Evolutionary conservation across 177 flowering plant species (phyloP), one percentile per base, ranked within the genome.

Genomic region (Tripterygium wilfordii): DNA sequence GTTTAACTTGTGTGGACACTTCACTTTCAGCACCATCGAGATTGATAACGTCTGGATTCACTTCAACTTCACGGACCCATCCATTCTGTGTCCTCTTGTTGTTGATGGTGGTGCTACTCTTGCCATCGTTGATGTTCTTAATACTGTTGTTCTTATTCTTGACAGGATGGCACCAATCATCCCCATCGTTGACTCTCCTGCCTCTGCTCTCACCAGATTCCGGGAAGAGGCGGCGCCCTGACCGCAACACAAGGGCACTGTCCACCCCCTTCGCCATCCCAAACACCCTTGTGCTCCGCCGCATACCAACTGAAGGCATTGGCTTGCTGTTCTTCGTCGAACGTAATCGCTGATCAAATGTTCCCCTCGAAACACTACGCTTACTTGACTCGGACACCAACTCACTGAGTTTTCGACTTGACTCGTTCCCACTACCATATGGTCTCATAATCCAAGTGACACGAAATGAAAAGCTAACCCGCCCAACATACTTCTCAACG

Each of bases 231-330:
- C 79, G 69, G 52, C 87, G 71, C 21, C 95, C 95, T 3, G 92
- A 83, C 27, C 95, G 63, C 57, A 86, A 49, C 18, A 76, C 85
- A 49, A 75, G 69, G 2, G 69, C 84, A 18, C 70, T 76, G 21
- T 66, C 77, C 1, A 25, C 57, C 14, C 65, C 70, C 49, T 75
- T 76, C 51, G 46, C 60, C 35, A 75, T 65, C 26, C 77, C 85
- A 41, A 82, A 78, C 35, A 84, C 79, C 66, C 94, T 77, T 19
- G 94, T 83, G 24, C 79, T 70, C 45, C 89, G 60, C 53, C 95
- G 61, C 85, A 80, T 81, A 17, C 83, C 85, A 10, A 79, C 91
- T 12, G 85, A 74, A 53, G 88, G 85, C 91, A 82, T 83, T 56
- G 59, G 54, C 61, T n/a, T n/a, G n/a, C n/a, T n/a, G n/a, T n/a